Conservation (phyloP, 1,139 yeast species). For the Kodamaea arcana region DNA sequence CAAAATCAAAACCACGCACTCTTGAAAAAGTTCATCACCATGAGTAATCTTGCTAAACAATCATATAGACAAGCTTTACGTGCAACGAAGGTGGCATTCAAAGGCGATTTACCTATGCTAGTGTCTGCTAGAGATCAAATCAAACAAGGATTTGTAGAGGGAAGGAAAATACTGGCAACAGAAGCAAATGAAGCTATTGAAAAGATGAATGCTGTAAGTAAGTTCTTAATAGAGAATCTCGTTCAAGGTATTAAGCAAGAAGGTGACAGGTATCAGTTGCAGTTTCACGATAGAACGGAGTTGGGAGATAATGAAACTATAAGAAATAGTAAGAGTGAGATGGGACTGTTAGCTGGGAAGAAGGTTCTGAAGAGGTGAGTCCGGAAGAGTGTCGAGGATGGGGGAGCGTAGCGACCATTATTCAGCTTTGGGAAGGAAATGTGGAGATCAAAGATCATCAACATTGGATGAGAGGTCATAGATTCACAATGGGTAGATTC, state of each 20-base stretch:
- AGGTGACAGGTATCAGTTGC: conserved; percentile 45
- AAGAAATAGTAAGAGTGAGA: conserved; percentile 26
- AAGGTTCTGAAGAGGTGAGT: conserved; percentile 26
- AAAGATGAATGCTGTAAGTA: conserved; percentile 66
- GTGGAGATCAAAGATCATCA: no score
- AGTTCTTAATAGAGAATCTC: conserved; percentile 63
- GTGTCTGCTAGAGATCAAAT: conserved; percentile 63
- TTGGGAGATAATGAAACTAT: conserved; percentile 78
- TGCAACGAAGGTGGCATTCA: conserved; percentile 68
- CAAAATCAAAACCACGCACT: no score
- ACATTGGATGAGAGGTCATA: no score
- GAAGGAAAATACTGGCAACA: conserved; percentile 24
- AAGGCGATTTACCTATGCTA: conserved; percentile 50
- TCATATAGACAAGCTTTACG: conserved; percentile 71
- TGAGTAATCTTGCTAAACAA: conserved; percentile 1
- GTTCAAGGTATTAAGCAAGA: conserved; percentile 73
- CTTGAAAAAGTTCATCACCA: background rate
- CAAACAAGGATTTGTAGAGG: conserved; percentile 52
- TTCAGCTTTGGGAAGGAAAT: no score
- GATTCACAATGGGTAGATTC: no score
- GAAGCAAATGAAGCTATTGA: conserved; percentile 50
- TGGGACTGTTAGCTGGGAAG: conserved; percentile 44
- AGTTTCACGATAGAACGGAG: conserved; percentile 79
- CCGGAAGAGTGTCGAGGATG: no score
- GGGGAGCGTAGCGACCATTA: no score